Base-by-base conservation (phyloP, 2,329 filamentous ascomycete genomes). In the Ceratocystis huliohia region DNA sequence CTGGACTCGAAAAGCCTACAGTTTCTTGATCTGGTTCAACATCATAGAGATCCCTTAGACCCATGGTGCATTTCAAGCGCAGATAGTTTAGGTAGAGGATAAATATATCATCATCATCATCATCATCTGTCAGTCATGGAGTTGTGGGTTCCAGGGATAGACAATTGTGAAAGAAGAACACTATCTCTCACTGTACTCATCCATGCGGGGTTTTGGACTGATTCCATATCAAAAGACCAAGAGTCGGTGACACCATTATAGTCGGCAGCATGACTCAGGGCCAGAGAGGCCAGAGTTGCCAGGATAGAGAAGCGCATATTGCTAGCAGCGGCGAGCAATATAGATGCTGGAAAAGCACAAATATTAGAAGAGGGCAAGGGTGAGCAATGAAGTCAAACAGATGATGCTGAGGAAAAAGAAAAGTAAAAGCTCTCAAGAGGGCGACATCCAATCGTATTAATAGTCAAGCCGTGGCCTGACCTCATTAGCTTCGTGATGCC, bases 91-190 rank as follows among this genome's bases (percentile, higher is more conserved):
- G n/a, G n/a, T n/a, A n/a, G n/a, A n/a, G n/a, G n/a, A n/a, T n/a
- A n/a, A n/a, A n/a, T n/a, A n/a, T n/a, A n/a, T n/a, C n/a, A n/a
- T n/a, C n/a, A n/a, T n/a, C n/a, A n/a, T n/a, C n/a, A n/a, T n/a
- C n/a, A n/a, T n/a, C n/a, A n/a, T n/a, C n/a, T 79, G 70, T 78
- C 80, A 22, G 80, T 81, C 76, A 82, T 77, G 41, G 80, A 81
- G 71, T 82, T 79, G 72, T 82, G 80, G 1, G 80, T 81, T 45
- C 80, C 80, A 0, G 80, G 80, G 68, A 82, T 77, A 62, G 78
- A 80, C 56, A 82, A 74, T 59, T 72, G 74, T 33, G 78, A 74
- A 45, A 82, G 72, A 56, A 72, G 72, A 45, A 74, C 72, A 30
- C 72, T 68, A 70, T 80, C 76, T 37, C 77, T 76, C 13, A 81